phyloP scores from a whole-genome alignment of 2,329 filamentous ascomycete species.

The Xylaria arbuscula region DNA sequence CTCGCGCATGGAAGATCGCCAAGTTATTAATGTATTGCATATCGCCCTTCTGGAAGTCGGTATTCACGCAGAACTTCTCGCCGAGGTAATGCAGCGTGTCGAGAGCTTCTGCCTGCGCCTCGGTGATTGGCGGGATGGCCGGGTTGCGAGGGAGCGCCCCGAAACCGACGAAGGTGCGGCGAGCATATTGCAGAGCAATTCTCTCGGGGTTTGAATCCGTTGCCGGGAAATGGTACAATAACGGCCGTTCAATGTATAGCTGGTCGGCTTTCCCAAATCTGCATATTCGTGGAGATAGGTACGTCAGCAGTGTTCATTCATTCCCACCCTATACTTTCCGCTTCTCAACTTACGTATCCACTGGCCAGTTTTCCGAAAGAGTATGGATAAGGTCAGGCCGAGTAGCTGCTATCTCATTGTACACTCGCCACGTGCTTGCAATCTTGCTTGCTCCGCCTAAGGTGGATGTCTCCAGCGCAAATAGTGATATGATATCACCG shows the following conservation, averaged over 20 bases:
- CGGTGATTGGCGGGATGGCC: constrained; percentile 66
- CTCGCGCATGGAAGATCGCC: constrained; percentile 64
- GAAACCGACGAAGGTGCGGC: constrained; percentile 69
- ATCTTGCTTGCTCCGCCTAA: constrained; percentile 68
- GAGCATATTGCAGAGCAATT: constrained; percentile 69
- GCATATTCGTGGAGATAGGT: background rate
- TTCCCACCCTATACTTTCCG: constrained; percentile 54
- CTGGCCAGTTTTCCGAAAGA: constrained; percentile 63
- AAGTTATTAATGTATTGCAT: constrained; percentile 68
- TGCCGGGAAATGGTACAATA: constrained; percentile 66
- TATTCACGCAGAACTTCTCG: constrained; percentile 57
- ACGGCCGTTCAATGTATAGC: constrained; percentile 61
- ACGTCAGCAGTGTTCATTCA: background rate
- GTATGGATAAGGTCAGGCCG: constrained; percentile 70
- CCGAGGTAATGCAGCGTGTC: constrained; percentile 63
- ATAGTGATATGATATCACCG: constrained; percentile 69
- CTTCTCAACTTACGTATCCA: constrained; percentile 55
- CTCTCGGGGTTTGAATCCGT: constrained; percentile 60
- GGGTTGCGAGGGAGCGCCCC: constrained; percentile 63
- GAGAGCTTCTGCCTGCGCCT: constrained; percentile 64
- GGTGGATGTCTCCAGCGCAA: constrained; percentile 63
- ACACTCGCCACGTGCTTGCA: constrained; percentile 68
- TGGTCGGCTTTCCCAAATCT: constrained; percentile 55
- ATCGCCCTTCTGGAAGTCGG: constrained; percentile 62
- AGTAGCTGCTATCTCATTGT: constrained; percentile 69